phyloP scores from a whole-genome alignment of 1,284 basidiomycete species.

The Wallemia hederae region DNA sequence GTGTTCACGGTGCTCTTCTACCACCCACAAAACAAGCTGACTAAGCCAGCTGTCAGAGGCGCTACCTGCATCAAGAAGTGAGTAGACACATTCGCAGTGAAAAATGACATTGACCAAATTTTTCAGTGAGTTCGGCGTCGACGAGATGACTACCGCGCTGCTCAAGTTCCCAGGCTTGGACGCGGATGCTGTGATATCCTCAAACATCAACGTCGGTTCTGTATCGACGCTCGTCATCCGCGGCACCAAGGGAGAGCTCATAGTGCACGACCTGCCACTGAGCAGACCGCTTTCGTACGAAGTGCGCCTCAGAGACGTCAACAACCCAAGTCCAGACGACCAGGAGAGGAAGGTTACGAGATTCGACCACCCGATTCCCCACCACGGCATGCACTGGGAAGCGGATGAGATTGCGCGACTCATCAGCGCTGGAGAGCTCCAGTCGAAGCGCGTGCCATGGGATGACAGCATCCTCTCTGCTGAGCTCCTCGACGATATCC shows the following conservation, averaged over 20 bases:
- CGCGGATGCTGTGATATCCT: not conserved
- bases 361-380: not conserved
- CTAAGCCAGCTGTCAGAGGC: conserved; percentile 6
- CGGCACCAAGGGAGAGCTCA: not conserved
- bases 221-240: not conserved
- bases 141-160: not conserved
- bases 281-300: not conserved
- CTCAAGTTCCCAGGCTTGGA: not conserved
- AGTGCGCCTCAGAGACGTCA: not conserved
- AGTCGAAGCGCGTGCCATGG: not conserved
- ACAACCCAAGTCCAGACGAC: not conserved
- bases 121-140: not conserved
- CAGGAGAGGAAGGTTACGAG: not conserved
- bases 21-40: conserved; percentile 12
- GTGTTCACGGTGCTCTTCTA: conserved; percentile 13
- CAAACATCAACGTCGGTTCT: not conserved
- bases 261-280: not conserved
- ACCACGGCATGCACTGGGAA: conserved; percentile 1
- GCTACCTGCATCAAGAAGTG: not conserved
- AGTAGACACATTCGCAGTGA: not conserved
- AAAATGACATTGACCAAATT: not conserved
- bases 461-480: not conserved
- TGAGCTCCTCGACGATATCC: not conserved
- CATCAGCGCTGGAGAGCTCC: not conserved
- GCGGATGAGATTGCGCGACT: not conserved